Percentiles rank a stretch among this genome's conserved stretches.
phyloP scores from a whole-genome alignment of 1,284 basidiomycete species.

The Moesziomyces aphidis region DNA sequence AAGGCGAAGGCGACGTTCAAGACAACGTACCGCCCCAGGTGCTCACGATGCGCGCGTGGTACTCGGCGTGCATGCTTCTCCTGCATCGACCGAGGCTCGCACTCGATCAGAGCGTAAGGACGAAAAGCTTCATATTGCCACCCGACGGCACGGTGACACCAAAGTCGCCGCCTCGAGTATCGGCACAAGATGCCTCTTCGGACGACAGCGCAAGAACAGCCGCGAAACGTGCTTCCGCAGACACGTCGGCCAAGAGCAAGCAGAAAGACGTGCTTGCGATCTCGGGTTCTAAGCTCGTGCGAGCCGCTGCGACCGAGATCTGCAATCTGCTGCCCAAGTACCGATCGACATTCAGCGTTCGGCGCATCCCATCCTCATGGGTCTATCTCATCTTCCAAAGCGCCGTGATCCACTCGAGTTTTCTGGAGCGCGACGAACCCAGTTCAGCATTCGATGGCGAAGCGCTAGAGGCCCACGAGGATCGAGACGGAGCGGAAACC shows the following conservation, averaged over 20 bases:
- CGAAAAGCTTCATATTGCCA: background rate
- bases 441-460: background rate
- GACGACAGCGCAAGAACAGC: too few species aligned
- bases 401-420: constrained; percentile 23
- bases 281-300: constrained; percentile 4
- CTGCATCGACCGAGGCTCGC: constrained; percentile 22
- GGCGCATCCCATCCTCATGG: constrained; percentile 20
- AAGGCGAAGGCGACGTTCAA: background rate
- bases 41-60: constrained; percentile 29
- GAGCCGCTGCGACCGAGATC: constrained; percentile 19
- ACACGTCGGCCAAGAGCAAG: background rate
- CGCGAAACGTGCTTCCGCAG: too few species aligned
- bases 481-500: background rate
- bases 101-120: background rate
- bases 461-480: background rate
- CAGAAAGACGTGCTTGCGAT: background rate
- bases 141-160: background rate
- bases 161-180: background rate
- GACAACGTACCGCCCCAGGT: constrained; percentile 20
- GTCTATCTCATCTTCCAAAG: constrained; percentile 35
- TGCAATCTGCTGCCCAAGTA: constrained; percentile 22
- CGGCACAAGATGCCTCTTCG: too few species aligned
- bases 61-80: constrained; percentile 16
- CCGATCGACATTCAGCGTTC: constrained; percentile 19
- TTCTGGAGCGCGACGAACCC: constrained; percentile 1